Base-by-base conservation (phyloP, 441 rosid species). In the Gossypium aridum region DNA sequence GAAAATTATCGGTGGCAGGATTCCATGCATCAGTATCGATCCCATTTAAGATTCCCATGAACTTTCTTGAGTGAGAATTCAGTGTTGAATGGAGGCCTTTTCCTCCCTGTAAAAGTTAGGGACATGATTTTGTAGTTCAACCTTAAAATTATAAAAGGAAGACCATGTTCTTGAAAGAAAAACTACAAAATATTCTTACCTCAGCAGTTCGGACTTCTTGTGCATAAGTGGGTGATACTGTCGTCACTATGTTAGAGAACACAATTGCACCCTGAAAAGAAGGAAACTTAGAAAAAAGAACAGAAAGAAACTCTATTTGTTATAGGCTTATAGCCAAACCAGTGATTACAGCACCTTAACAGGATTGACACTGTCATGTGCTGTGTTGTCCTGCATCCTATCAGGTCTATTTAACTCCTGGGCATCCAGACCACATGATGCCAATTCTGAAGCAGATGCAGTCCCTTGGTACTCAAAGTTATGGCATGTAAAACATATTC, bases 381-480 rank as follows among this genome's bases (percentile, higher is more conserved):
- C 83, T 1, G 87, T 83, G 80, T 92, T 88, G 82, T 96, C 98
- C 82, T 96, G 99, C 99, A 96, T 92, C 78, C 99, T 90, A 68
- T 96, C 99, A 57, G 94, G 92, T 85, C 98, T 93, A 73, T 96
- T 91, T 70, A 89, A 85, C 75, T 93, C 94, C 70, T 86, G 84
- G 73, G 91, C 92, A 73, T 93, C 97, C 23, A 96, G 96, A 53
- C 99, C 99, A 76, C 99, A 96, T 20, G 97, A 88, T 71, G 87
- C 89, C 89, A 96, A 73, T 63, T 92, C 97, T 25, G 97, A 85
- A 78, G 96, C 97, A 70, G 92, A 86, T 19, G 99, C 85, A 60
- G 88, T 82, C 75, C 99, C 99, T 87, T 96, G 99, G 82, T 96
- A 92, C 89, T 96, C 99, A 73, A 96, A 93, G 81, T 96, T 96